Evolutionary conservation across 164 flowering plant species (phyloP).

Genomic region (Magnolia kwangsiensis): DNA sequence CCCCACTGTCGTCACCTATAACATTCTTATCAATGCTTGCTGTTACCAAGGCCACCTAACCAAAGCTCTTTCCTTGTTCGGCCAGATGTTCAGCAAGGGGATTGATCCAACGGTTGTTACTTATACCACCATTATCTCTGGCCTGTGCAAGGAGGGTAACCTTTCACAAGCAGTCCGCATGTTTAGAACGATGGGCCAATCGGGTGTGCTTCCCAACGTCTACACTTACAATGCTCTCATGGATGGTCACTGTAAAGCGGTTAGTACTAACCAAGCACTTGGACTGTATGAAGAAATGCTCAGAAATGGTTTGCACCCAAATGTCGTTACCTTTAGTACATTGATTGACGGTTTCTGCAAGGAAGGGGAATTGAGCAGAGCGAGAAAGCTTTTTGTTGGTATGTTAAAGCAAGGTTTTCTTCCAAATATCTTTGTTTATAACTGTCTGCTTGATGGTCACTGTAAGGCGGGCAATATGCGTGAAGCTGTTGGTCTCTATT

Average conservation of each 20-base stretch:
- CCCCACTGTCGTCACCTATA: conserved; percentile 55
- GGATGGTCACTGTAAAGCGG: conserved; percentile 60
- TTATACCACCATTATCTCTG: conserved; percentile 58
- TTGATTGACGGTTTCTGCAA: conserved; percentile 55
- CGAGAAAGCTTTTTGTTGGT: conserved; percentile 34
- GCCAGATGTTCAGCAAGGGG: conserved; percentile 50
- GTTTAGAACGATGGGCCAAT: conserved; percentile 41
- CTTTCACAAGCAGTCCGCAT: conserved; percentile 44
- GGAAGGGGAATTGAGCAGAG: conserved; percentile 40
- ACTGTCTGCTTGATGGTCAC: conserved; percentile 57
- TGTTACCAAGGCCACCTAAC: conserved; percentile 37
- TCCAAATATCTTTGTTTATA: conserved; percentile 56
- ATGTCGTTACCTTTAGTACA: conserved; percentile 54
- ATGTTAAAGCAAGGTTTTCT: conserved; percentile 51
- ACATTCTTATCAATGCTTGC: conserved; percentile 55
- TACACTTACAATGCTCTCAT: conserved; percentile 58
- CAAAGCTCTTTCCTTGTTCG: conserved; percentile 39
- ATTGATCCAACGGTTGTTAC: conserved; percentile 52
- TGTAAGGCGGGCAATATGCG: conserved; percentile 32
- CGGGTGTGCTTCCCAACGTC: conserved; percentile 50
- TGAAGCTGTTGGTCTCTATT: conserved; percentile 37
- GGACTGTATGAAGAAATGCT: conserved; percentile 50
- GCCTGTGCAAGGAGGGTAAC: conserved; percentile 42
- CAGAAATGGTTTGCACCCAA: conserved; percentile 37
- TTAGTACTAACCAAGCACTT: conserved; percentile 30